Evolutionary conservation across 306 rosid genomes (phyloP).

Genomic region (Trifolium pratense): DNA sequence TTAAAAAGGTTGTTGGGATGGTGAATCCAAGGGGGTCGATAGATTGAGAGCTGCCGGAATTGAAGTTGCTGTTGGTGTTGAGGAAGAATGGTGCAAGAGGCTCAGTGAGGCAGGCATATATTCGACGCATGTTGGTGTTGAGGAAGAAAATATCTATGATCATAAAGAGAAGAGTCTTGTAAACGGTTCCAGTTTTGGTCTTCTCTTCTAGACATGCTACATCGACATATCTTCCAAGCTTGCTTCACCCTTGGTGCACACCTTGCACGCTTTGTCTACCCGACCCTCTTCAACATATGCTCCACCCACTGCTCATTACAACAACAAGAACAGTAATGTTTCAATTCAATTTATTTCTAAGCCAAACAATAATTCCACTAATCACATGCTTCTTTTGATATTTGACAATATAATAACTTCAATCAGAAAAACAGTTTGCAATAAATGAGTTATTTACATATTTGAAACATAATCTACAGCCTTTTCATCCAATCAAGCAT

Average conservation of each 20-base stretch:
- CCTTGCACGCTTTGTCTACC: conserved; percentile 94
- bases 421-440: neutral
- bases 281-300: conserved; percentile 91
- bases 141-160: conserved; percentile 11
- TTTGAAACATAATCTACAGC: conserved; percentile 13
- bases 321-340: neutral
- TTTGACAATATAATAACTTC: no score
- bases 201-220: conserved; percentile 73
- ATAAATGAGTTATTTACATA: conserved; percentile 12
- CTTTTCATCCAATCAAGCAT: conserved; percentile 32
- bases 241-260: conserved; percentile 85
- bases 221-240: conserved; percentile 85
- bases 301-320: conserved; percentile 71
- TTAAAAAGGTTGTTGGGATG: no score
- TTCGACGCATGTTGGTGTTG: no score
- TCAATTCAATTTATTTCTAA: no score
- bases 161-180: conserved; percentile 70
- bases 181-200: conserved; percentile 67
- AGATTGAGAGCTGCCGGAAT: no score
- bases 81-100: no score
- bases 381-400: no score
- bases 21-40: no score
- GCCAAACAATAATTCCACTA: no score
- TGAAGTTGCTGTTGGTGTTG: no score
- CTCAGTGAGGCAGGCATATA: no score